Base-by-base conservation (phyloP, 2,329 filamentous ascomycete species). In the Stemphylium beticola region DNA sequence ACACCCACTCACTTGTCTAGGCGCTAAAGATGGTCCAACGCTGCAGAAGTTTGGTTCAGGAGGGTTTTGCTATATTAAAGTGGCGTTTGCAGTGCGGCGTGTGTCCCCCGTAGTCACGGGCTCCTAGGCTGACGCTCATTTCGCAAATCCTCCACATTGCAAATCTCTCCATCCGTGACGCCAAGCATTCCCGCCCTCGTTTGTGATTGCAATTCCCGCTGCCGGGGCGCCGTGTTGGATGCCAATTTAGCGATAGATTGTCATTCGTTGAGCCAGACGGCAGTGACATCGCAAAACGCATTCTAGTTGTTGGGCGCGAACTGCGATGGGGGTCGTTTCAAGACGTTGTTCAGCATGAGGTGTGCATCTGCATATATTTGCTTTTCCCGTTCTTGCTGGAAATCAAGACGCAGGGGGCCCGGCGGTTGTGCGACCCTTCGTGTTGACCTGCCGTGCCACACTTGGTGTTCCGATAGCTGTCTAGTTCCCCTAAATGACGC, bases 171-270 rank as follows among this genome's bases (percentile, higher is more conserved):
- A 55, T 26, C 40, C 44, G 53, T 57, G 20, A 39, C 37, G 61
- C 65, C 61, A 66, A 67, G 61, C 49, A 51, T 47, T 18, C 32
- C 20, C 38, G 32, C 33, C 7, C 45, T 48, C 37, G 33, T 49
- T 53, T 53, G 10, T 41, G 36, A 41, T 26, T 39, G 31, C 14
- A 4, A 43, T 41, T 52, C 42, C 55, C 55, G 49, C 52, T 55
- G 26, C 54, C 39, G 48, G 39, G 38, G 20, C 26, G 24, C 42
- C 44, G 37, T 50, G 45, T 31, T n/a, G 31, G 12, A 40, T 20
- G 33, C 48, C 45, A 44, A 36, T 37, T 18, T 49, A 22, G 36
- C 43, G 31, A 41, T 10, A 14, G 20, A 10, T 33, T 17, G 34
- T 31, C 36, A 18, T 41, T 40, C 24, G 33, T 17, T 37, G 33